Conservation (phyloP, 257 asterid genomes). For the Ligustrum vulgare region DNA sequence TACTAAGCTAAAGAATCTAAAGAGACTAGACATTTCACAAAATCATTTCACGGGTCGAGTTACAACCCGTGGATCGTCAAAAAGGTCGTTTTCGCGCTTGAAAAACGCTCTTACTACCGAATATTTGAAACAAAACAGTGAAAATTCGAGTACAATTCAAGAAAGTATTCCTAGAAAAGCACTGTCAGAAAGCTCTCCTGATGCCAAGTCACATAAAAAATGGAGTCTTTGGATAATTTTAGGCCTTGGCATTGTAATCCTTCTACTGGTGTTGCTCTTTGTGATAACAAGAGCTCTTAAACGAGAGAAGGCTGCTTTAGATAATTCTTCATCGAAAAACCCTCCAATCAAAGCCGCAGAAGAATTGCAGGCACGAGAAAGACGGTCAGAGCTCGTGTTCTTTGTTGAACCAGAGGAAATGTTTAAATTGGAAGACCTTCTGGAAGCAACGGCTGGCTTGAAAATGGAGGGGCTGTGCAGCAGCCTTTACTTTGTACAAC, state of each 20-base stretch:
- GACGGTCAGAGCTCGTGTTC: constrained; percentile 43
- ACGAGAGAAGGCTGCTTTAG: constrained; percentile 15
- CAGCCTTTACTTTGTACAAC: constrained; percentile 40
- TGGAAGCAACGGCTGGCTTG: constrained; percentile 39
- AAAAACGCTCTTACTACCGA: neutral
- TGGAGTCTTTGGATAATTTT: constrained; percentile 19
- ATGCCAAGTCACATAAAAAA: neutral
- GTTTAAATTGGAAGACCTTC: constrained; percentile 45
- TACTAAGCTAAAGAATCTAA: constrained; percentile 26
- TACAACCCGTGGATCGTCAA: neutral
- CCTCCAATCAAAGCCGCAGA: constrained; percentile 21
- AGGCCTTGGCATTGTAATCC: constrained; percentile 16
- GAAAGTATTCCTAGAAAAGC: neutral
- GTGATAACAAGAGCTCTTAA: constrained; percentile 6
- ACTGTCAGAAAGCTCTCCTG: neutral
- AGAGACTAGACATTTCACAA: constrained; percentile 23
- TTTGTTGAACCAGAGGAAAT: constrained; percentile 39
- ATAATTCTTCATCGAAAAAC: constrained; percentile 2
- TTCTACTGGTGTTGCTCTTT: constrained; percentile 17
- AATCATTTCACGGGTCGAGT: constrained; percentile 19
- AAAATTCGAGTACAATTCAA: neutral
- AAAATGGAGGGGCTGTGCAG: constrained; percentile 31
- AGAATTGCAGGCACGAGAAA: constrained; percentile 13
- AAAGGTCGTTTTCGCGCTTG: neutral
- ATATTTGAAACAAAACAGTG: neutral